Evolutionary conservation across 1,139 yeast species (phyloP), one percentile per base, ranked within the genome.

Genomic region (Candida neerlandica): DNA sequence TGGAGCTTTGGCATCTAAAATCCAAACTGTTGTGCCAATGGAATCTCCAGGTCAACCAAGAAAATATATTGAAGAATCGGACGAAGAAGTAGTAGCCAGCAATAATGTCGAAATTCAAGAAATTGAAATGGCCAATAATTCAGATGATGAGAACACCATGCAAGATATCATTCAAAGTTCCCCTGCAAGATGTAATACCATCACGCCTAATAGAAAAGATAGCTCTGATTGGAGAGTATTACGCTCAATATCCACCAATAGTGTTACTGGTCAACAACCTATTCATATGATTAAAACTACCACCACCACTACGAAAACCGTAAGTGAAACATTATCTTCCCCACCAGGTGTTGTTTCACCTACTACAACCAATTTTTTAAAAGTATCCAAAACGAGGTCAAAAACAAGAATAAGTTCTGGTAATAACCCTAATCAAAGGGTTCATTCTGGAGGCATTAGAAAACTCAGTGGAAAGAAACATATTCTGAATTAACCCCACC

Each of bases 11-110:
- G 86, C 87, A 41, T 79, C 82, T 41, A 81, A 85, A 53, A 81
- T 84, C 37, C 87, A 81, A 58, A 80, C 85, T 16, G 95, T 94
- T 0, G 91, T 94, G 23, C 99, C 98, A 2, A 82, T 81, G 56
- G 90, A 90, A 45, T 89, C 97, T 1, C 98, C 99, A 0, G 99
- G 99, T 1, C 99, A 94, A 69, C 99, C 99, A 32, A 81, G 99
- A 64, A 94, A 94, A 62, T 78, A 78, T 42, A 61, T 77, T 59
- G 66, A 76, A 52, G 65, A 63, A 55, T 60, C 48, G 56, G 70
- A 15, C 62, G 68, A 15, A 52, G 64, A 45, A 19, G 50, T 43
- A 30, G 74, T 32, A 12, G 5, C 6, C 14, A 48, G 41, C 10
- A 39, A 11, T 53, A 63, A 40, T 19, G 51, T 30, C 4, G 48